These are phyloP conservation scores for Gossypium schwendimanii DNA, from an alignment of 441 rosid genomes.

Conservation along the genomic window DNA sequence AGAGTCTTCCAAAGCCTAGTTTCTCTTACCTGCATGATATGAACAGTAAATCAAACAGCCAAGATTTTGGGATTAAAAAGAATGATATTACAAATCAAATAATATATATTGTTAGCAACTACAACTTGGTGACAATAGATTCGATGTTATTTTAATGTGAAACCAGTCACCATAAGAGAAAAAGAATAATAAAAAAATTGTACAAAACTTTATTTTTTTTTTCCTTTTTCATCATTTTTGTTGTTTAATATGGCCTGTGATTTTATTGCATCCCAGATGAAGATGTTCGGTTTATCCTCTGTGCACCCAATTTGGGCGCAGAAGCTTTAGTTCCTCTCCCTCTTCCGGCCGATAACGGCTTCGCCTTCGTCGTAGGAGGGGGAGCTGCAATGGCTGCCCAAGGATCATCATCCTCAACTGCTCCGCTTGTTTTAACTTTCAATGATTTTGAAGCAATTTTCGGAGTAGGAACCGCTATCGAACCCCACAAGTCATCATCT, in stretches of 20 bases:
- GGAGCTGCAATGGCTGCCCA: conserved; percentile 99
- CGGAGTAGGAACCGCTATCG: conserved; percentile 84
- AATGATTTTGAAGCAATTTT: conserved; percentile 55
- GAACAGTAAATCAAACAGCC: not conserved
- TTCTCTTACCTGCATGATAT: not conserved
- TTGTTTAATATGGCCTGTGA: not conserved
- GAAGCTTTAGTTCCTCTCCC: conserved; percentile 71
- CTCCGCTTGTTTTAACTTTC: conserved; percentile 44
- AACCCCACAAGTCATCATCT: conserved; percentile 91
- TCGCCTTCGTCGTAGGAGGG: conserved; percentile 71
- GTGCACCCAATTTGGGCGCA: conserved; percentile 78
- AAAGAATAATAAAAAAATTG: not conserved
- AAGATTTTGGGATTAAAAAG: conserved; percentile 25
- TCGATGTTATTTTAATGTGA: not conserved
- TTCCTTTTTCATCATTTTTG: not conserved
- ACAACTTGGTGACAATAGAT: conserved; percentile 20
- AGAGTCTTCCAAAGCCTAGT: not conserved
- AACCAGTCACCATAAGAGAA: conserved; percentile 30
- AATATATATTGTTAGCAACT: conserved; percentile 11
- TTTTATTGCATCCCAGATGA: conserved; percentile 52
- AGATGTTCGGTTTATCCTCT: conserved; percentile 78
- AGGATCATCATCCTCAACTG: conserved; percentile 62
- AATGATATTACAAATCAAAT: conserved; percentile 59
- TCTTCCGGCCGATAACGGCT: conserved; percentile 67
- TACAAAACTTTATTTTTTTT: not conserved